Evolutionary conservation across 1,284 basidiomycete genomes (phyloP).

Genomic region (Leccinum subrobustum): DNA sequence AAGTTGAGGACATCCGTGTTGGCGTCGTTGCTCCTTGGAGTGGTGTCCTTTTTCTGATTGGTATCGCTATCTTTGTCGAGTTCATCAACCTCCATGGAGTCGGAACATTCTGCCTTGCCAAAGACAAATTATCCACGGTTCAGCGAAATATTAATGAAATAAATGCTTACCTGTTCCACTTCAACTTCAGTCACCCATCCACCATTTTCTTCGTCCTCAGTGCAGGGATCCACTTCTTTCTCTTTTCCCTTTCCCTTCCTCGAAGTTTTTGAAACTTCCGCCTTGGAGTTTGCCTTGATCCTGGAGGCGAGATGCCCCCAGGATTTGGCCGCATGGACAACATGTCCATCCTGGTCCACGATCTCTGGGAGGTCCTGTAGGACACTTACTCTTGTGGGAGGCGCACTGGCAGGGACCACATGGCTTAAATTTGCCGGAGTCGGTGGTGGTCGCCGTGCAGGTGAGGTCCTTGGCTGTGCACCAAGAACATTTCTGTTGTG

Average conservation of each 20-base stretch:
- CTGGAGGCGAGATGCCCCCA: background rate
- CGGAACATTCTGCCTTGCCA: background rate
- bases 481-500: no score
- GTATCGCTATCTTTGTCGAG: background rate
- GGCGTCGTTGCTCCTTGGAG: background rate
- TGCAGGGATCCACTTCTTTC: background rate
- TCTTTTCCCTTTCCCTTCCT: background rate
- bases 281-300: background rate
- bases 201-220: background rate
- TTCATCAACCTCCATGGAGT: background rate
- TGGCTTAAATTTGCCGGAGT: no score
- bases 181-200: background rate
- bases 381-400: no score
- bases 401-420: no score
- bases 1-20: background rate
- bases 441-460: no score
- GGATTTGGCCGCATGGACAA: background rate
- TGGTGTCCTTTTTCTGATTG: background rate
- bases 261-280: background rate
- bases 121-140: background rate
- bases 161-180: background rate
- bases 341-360: background rate
- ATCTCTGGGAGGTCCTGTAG: no score
- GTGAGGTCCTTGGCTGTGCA: no score
- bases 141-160: background rate